These are phyloP conservation scores for Teratosphaeria nubilosa DNA, from an alignment of 2,329 filamentous ascomycete species.

Conservation along the genomic window DNA sequence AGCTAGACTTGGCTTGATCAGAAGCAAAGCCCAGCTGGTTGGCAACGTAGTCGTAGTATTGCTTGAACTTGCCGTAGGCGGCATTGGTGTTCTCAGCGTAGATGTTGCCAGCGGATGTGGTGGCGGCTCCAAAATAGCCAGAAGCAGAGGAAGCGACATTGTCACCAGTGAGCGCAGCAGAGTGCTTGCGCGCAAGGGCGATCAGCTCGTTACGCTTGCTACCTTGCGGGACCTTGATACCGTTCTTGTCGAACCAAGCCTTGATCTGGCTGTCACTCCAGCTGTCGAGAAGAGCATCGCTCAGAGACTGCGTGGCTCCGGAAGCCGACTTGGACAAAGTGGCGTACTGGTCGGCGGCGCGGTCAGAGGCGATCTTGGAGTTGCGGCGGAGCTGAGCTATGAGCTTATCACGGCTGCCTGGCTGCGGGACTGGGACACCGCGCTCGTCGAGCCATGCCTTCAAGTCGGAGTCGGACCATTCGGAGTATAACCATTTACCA, in stretches of 20 bases:
- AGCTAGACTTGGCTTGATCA: slow-evolving; percentile 25
- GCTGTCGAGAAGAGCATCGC: slow-evolving; percentile 73
- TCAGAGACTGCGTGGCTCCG: slow-evolving; percentile 62
- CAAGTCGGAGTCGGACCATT: slow-evolving; percentile 86
- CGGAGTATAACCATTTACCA: slow-evolving; percentile 84
- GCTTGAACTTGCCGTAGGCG: slow-evolving; percentile 28
- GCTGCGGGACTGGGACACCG: slow-evolving; percentile 78
- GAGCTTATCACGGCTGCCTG: slow-evolving; percentile 72
- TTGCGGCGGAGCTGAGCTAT: slow-evolving; percentile 86
- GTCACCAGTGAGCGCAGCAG: slow-evolving; percentile 54
- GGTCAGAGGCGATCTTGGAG: slow-evolving; percentile 46
- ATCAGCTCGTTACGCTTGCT: slow-evolving; percentile 83
- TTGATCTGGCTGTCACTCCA: slow-evolving; percentile 90
- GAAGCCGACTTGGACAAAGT: slow-evolving; percentile 48
- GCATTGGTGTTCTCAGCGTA: slow-evolving; percentile 67
- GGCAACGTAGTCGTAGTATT: slow-evolving; percentile 34
- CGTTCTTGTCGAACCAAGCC: slow-evolving; percentile 85
- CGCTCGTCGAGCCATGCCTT: slow-evolving; percentile 89
- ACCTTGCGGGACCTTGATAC: slow-evolving; percentile 80
- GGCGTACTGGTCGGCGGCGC: slow-evolving; percentile 48
- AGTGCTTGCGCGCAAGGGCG: slow-evolving; percentile 80
- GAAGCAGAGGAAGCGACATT: slow-evolving; percentile 39
- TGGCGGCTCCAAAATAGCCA: slow-evolving; percentile 35
- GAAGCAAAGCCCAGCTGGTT: slow-evolving; percentile 37
- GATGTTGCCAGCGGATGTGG: slow-evolving; percentile 56